Evolutionary conservation across 148 eudicot species (phyloP).

Genomic region (Gaultheria prostrata): DNA sequence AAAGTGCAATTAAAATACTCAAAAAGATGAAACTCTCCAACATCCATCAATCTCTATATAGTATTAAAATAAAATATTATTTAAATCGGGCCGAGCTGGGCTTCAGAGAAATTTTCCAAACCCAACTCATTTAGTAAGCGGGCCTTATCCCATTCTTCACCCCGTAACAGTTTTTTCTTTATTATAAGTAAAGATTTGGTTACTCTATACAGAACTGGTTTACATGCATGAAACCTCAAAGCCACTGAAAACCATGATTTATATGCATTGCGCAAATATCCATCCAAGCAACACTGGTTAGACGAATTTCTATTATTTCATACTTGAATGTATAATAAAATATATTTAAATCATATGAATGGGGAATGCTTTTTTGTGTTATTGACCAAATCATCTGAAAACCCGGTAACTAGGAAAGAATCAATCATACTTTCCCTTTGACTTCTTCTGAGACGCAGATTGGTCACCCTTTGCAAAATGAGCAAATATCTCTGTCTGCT

Average conservation of each 20-base stretch:
- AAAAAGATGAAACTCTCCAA: too few species aligned
- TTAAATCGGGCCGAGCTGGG: too few species aligned
- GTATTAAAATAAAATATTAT: too few species aligned
- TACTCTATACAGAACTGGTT: background rate
- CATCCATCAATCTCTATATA: too few species aligned
- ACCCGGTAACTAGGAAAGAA: background rate
- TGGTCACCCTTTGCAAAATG: constrained; percentile 94
- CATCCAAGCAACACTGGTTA: background rate
- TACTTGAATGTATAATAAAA: background rate
- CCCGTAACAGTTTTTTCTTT: too few species aligned
- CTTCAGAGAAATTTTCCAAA: too few species aligned
- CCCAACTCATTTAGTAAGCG: too few species aligned
- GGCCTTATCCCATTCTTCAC: background rate
- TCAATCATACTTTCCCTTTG: constrained; percentile 62
- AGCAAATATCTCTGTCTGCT: constrained; percentile 96
- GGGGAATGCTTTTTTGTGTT: background rate
- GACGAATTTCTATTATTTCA: background rate
- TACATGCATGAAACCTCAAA: too few species aligned
- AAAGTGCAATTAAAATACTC: too few species aligned
- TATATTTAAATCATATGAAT: background rate
- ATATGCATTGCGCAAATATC: background rate
- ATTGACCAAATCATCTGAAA: background rate
- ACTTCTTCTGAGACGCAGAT: constrained; percentile 57
- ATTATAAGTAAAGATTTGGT: background rate
- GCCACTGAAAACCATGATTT: background rate